Evolutionary conservation across 805 yeast genomes (phyloP), one percentile per base, ranked within the genome.

Genomic region (Wickerhamomyces rabaulensis): DNA sequence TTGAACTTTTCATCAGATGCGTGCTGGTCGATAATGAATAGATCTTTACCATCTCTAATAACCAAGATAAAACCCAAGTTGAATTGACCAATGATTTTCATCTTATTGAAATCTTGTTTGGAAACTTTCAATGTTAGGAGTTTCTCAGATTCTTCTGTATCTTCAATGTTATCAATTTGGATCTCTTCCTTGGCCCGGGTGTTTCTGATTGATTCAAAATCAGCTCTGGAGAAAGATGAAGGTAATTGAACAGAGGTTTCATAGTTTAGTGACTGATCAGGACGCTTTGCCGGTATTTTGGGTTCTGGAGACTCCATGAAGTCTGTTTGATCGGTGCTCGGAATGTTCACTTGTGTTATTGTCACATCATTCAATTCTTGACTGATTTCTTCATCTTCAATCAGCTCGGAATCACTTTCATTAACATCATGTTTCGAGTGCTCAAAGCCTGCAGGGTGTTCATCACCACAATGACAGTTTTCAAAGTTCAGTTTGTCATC

Each of bases 1-100:
- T 94, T 94, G 69, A 59, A 89, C 55, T 91, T 94, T 59, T 94
- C 99, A 67, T 94, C 99, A 53, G 96, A 87, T 1, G 99, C 99
- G 68, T 94, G 99, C 64, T 94, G 99, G 63, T 94, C 99, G 41
- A 94, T 75, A 29, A 94, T 91, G 57, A 94, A 91, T 27, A 92
- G 56, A 58, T 89, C 89, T n/a, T 61, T 61, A 13, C 47, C 54
- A 3, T 61, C 61, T 43, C 81, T 71, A 3, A 78, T 75, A 0
- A 87, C 94, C 17, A 91, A 61, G n/a, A 94, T 88, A 56, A 94
- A 94, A 0, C 98, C 99, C n/a, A 86, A 66, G 62, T 94, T 94
- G 68, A 94, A 94, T 65, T 94, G 99, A 0, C 99, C 99, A 7
- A 92, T 78, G 12, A 94, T 67, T 37, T 74, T 64, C 98, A 94